phyloP scores from a whole-genome alignment of 106 monocot genomes.

The Ottelia alismoides region DNA sequence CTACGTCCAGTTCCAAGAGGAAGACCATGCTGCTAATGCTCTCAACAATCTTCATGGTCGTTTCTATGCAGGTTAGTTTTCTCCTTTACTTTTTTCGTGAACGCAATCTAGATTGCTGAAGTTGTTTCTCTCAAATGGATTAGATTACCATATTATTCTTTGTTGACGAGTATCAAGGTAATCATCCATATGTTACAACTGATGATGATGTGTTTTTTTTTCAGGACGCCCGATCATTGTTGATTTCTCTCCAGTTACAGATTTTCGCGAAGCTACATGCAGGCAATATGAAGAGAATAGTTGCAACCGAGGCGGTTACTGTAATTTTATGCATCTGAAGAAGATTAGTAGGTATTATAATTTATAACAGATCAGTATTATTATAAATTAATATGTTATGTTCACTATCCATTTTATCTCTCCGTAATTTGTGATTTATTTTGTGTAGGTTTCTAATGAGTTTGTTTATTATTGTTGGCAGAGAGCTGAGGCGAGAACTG shows the following conservation, averaged over 20 bases:
- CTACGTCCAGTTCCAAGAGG: slow-evolving; percentile 35
- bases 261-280: too few species aligned
- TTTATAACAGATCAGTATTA: too few species aligned
- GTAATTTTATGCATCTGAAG: slow-evolving; percentile 35
- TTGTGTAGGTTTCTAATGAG: background rate
- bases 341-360: slow-evolving; percentile 21
- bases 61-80: slow-evolving; percentile 20
- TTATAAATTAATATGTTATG: too few species aligned
- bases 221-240: too few species aligned
- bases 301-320: too few species aligned
- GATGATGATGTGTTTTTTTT: too few species aligned
- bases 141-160: background rate
- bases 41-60: slow-evolving; percentile 21
- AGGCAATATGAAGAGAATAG: too few species aligned
- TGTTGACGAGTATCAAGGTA: too few species aligned
- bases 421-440: background rate
- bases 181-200: background rate
- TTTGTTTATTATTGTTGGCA: too few species aligned
- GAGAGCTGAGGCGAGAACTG: slow-evolving; percentile 24
- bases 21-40: slow-evolving; percentile 31
- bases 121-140: background rate
- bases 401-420: background rate
- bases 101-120: background rate
- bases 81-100: background rate
- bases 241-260: too few species aligned